These are phyloP conservation scores for Atkinsonella texensis DNA, from an alignment of 2,329 filamentous ascomycete genomes.

Conservation along the genomic window DNA sequence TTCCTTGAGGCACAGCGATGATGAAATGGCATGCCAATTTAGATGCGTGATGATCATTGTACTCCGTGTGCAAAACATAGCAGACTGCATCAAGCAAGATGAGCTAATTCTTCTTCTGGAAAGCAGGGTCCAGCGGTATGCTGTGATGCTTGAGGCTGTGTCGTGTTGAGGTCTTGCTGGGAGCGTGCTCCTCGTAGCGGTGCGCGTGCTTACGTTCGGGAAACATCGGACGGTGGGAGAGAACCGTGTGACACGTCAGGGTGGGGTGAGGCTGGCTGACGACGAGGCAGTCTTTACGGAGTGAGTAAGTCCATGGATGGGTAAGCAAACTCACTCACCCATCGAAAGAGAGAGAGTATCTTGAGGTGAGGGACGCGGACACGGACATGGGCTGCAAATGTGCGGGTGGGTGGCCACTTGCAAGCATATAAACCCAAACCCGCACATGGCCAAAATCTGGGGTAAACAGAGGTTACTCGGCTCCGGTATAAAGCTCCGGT, in stretches of 20 bases:
- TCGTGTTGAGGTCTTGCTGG: background rate
- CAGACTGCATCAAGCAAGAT: background rate
- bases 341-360: background rate
- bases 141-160: background rate
- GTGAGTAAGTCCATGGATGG: background rate
- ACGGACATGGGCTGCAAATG: too few relatives aligned
- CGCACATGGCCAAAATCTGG: conserved; percentile 3
- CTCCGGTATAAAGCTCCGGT: too few relatives aligned
- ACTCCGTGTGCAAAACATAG: background rate
- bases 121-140: background rate
- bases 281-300: background rate
- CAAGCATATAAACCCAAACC: background rate
- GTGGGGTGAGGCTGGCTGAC: background rate
- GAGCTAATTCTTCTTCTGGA: background rate
- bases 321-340: background rate
- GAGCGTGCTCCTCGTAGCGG: too few relatives aligned
- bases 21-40: too few relatives aligned
- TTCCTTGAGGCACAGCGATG: too few relatives aligned
- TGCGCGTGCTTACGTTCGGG: background rate
- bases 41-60: too few relatives aligned
- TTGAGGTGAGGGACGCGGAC: too few relatives aligned
- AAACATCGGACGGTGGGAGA: background rate
- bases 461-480: conserved; percentile 5
- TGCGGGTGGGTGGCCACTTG: too few relatives aligned
- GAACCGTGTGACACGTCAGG: background rate